These are phyloP conservation scores for Colletotrichum acutatum DNA, from an alignment of 2,329 filamentous ascomycete genomes.

Conservation along the genomic window DNA sequence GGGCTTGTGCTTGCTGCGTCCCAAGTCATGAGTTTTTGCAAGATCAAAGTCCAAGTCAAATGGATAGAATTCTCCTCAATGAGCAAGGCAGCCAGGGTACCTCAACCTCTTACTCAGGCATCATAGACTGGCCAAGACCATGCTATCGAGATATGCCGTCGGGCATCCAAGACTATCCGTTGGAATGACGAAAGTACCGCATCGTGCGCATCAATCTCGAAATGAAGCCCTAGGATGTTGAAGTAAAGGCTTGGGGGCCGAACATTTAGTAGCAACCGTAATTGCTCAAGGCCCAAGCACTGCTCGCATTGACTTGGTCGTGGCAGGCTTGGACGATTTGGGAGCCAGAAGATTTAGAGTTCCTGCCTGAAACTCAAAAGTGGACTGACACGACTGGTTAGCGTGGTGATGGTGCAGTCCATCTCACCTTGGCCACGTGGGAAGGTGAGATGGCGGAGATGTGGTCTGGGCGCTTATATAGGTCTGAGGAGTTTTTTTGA, in stretches of 20 bases:
- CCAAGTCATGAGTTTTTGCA: not conserved
- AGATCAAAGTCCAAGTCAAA: not conserved
- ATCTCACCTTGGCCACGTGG: slow-evolving; percentile 34
- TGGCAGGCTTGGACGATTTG: not conserved
- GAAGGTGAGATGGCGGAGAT: slow-evolving; percentile 27
- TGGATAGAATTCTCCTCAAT: not conserved
- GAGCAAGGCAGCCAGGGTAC: not conserved
- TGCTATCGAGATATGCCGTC: not conserved
- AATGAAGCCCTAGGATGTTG: slow-evolving; percentile 11
- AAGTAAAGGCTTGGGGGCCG: not conserved
- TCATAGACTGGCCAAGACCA: not conserved
- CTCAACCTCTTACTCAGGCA: not conserved
- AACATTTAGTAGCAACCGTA: slow-evolving; percentile 9
- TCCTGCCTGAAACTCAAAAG: slow-evolving; percentile 27
- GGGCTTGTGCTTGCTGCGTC: not conserved
- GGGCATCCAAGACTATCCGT: not conserved
- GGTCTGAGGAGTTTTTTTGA: not conserved
- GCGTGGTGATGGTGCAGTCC: slow-evolving; percentile 14
- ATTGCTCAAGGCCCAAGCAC: not conserved
- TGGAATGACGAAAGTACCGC: not conserved
- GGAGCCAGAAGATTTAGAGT: slow-evolving; percentile 21
- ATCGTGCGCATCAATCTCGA: slow-evolving; percentile 21
- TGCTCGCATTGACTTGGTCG: slow-evolving; percentile 25
- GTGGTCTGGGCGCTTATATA: not conserved
- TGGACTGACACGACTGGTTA: not conserved